A percentile compares a stretch with the other conserved stretches of the same genome.
These are phyloP conservation scores for Metschnikowia santaceciliae DNA, from an alignment of 805 yeast genomes.

Conservation along the genomic window DNA sequence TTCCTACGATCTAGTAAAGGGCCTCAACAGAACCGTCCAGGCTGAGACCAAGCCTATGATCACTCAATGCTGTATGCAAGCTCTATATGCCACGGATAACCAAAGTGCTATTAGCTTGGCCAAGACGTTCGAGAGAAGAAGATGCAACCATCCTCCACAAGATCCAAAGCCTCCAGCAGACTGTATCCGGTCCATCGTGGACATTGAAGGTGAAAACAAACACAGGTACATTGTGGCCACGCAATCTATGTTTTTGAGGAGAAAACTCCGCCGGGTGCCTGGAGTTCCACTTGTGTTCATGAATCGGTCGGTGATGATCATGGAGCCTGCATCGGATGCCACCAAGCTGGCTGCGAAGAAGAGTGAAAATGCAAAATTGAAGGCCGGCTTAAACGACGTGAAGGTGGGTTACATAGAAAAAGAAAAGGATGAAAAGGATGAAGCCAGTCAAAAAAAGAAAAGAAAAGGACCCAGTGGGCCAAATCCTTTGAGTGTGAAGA, in stretches of 20 bases:
- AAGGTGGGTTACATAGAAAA: constrained; percentile 42
- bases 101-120: constrained; percentile 79
- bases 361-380: constrained; percentile 65
- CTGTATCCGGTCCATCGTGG: constrained; percentile 69
- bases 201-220: constrained; percentile 73
- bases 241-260: constrained; percentile 69
- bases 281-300: constrained; percentile 88
- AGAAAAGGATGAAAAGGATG: constrained; percentile 13
- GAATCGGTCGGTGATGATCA: constrained; percentile 87
- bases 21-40: constrained; percentile 76
- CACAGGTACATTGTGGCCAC: constrained; percentile 89
- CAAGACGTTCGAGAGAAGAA: constrained; percentile 81
- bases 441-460: constrained; percentile 33
- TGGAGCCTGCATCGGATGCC: constrained; percentile 87
- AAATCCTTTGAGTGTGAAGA: constrained; percentile 86
- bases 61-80: constrained; percentile 93
- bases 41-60: constrained; percentile 85
- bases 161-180: constrained; percentile 63
- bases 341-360: constrained; percentile 40
- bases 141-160: constrained; percentile 79
- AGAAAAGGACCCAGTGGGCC: constrained; percentile 76
- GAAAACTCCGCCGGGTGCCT: constrained; percentile 67
- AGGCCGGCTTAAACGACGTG: constrained; percentile 72
- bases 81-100: constrained; percentile 66
- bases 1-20: constrained; percentile 76